Evolutionary conservation across 192 early-diverging fungal species (phyloP), one percentile per base, ranked within the genome.

Genomic region (Linnemannia zychae): DNA sequence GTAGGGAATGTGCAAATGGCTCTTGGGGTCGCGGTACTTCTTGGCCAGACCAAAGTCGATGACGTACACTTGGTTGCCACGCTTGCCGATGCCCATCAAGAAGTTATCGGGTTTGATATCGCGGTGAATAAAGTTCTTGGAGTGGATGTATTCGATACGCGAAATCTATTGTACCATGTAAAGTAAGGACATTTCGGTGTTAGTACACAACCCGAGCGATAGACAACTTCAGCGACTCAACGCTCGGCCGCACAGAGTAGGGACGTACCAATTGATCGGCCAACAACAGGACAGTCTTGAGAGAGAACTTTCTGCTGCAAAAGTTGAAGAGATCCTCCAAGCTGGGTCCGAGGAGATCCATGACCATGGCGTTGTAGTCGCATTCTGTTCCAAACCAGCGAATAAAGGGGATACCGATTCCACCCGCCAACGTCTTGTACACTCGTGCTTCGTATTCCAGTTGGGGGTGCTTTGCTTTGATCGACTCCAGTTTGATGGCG

Each of bases 401-500:
- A 38, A 97, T 93, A 82, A 95, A 94, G n/a, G 97, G 95, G 71
- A 98, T 95, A 34, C 97, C 97, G 77, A 95, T 93, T 40, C 97
- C 97, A 52, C 97, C 97, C 12, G 96, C 96, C 70, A 99, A 91
- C 20, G 96, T 90, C 86, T 97, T 97, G 92, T 99, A 99, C 33
- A 99, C 97, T 84, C 95, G 93, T 47, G 97, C 94, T 84, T 99
- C 99, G 87, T 99, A 99, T 88, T 99, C 98, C 15, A 99, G 91
- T 86, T 99, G 98, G 67, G 97, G 97, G 79, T 99, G 98, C 85
- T 96, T 96, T 38, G 98, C 97, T 89, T 96, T 96, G 66, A 96
- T 92, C 22, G 94, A 92, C 90, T 99, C 99, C 44, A 99, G 91
- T 89, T 99, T 99, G 88, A 99, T 97, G 53, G 98, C 99, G 16